phyloP scores from a whole-genome alignment of 345 rosid genomes.

The Carallia brachiata region DNA sequence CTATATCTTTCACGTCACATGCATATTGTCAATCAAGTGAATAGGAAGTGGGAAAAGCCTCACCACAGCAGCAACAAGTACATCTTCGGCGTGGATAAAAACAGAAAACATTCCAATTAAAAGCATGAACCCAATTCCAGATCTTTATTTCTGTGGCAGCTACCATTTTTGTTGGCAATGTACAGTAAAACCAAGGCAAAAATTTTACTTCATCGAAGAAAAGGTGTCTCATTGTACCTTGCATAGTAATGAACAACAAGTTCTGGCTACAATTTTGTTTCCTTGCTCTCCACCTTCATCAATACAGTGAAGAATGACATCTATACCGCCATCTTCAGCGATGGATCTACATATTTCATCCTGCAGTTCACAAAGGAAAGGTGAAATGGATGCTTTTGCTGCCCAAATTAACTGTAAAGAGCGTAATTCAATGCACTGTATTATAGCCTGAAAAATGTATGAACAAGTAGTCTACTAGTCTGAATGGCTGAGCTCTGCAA shows the following conservation, averaged over 20 bases:
- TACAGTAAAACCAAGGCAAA: not conserved
- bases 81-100: not conserved
- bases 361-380: conserved; percentile 32
- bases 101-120: not conserved
- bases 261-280: conserved; percentile 63
- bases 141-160: too few species aligned
- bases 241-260: conserved; percentile 74
- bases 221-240: conserved; percentile 44
- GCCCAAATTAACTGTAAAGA: not conserved
- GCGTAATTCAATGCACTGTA: not conserved
- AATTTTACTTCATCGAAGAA: not conserved
- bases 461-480: not conserved
- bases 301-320: conserved; percentile 64
- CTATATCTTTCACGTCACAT: too few species aligned
- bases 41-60: not conserved
- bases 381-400: not conserved
- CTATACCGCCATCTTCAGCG: conserved; percentile 86
- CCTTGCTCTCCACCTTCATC: conserved; percentile 79
- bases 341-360: conserved; percentile 84
- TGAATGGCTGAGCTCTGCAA: not conserved
- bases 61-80: not conserved
- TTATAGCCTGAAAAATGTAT: not conserved
- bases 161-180: not conserved
- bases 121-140: not conserved
- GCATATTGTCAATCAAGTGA: not conserved